Evolutionary conservation across 352 stramenopile genomes (phyloP), one percentile per base, ranked within the genome.

Genomic region (Pythium biforme): DNA sequence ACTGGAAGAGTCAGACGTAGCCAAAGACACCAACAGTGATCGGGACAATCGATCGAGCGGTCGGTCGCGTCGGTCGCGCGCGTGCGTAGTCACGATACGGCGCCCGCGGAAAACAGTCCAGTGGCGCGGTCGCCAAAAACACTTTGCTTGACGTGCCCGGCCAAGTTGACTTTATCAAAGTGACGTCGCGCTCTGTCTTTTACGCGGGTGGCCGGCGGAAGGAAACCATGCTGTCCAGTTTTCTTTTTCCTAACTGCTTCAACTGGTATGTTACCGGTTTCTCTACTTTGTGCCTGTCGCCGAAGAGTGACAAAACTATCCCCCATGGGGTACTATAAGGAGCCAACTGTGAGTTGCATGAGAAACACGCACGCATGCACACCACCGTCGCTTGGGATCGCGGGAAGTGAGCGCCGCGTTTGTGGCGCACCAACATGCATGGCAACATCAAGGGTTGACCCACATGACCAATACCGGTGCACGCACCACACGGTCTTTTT

Each of bases 91-190:
- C 12, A n/a, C 40, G 39, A 51, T 52, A 52, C n/a, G 15, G 52
- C 22, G 41, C 40, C 25, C 26, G 25, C 23, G 43, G 50, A 25
- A 52, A 11, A 17, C 19, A 34, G 41, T n/a, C 31, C 20, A 31
- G 39, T 41, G 9, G 26, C 23, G 9, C 12, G 10, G 8, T 57
- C 15, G 12, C 31, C 50, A 41, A 4, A 37, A 49, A 25, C 43
- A 29, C n/a, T 49, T 49, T 22, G 43, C 43, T 52, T 60, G 52
- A 15, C 31, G n/a, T 6, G 22, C 51, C 29, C 12, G 33, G 15
- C 10, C 40, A 60, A 49, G 54, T 60, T 60, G 54, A 60, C 54
- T 49, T 49, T 19, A 51, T 39, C 50, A 60, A 60, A 60, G 54
- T 60, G 54, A 60, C 41, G 54, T 39, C 50, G 50, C 43, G 43